Percentiles rank a stretch among this genome's conserved stretches.
Evolutionary conservation across 108 stramenopile genomes (phyloP).

Genomic region (Chaetoceros muelleri): DNA sequence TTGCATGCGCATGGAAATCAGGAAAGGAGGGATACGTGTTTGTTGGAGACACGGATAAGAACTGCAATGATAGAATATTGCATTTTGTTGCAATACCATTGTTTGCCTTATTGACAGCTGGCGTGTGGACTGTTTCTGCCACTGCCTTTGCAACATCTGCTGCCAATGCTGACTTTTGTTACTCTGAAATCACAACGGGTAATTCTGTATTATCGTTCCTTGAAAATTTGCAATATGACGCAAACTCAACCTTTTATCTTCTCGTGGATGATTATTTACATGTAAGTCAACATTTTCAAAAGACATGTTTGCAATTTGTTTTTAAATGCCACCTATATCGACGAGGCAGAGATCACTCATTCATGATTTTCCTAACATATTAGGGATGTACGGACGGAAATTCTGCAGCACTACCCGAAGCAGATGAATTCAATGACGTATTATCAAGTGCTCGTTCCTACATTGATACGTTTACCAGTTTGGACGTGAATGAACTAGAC

Average conservation of each 20-base stretch:
- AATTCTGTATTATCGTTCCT: background rate
- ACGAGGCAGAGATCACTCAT: too few species aligned
- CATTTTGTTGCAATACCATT: background rate
- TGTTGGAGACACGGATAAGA: conserved; percentile 15
- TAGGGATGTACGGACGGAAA: background rate
- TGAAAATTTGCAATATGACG: background rate
- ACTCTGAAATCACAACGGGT: background rate
- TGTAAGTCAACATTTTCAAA: background rate
- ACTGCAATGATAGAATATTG: background rate
- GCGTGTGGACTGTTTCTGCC: background rate
- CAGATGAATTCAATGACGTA: background rate
- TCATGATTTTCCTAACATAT: background rate
- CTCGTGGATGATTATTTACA: background rate
- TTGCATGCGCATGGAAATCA: background rate
- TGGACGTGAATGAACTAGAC: background rate
- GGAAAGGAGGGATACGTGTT: conserved; percentile 17
- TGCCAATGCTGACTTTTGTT: background rate
- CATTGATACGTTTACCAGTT: background rate
- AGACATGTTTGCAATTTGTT: background rate
- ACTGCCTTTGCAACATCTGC: background rate
- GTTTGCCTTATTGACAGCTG: background rate
- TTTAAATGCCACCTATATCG: background rate
- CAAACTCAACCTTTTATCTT: background rate
- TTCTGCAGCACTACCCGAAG: background rate
- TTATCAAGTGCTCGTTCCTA: background rate